Evolutionary conservation across 495 filamentous ascomycete species (phyloP), one percentile per base, ranked within the genome.

Genomic region (Bombardia bombarda): DNA sequence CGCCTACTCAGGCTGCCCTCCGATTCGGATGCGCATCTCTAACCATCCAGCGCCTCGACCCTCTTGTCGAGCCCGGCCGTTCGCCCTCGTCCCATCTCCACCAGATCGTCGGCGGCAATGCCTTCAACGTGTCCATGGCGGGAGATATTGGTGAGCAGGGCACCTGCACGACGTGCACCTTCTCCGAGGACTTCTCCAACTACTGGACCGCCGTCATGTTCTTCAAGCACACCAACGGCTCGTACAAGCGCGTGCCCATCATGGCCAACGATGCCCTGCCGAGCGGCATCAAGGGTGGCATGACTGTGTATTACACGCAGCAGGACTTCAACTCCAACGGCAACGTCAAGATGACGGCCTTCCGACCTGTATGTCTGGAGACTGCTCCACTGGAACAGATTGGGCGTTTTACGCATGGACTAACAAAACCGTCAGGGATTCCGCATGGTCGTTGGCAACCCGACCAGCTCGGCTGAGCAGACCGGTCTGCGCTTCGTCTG

Each of bases 401-500:
- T 39, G 16, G 4, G 17, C 36, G 26, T 26, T 2, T 12, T 39
- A 1, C 25, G 9, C 14, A 39, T n/a, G 13, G 13, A 32, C 7
- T 36, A 20, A n/a, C n/a, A n/a, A n/a, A n/a, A n/a, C n/a, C n/a
- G n/a, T n/a, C 38, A 74, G 71, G 70, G 72, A 28, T 75, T 75
- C 66, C 70, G 72, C 40, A 75, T 75, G 72, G 68, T 67, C 1
- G 68, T 75, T 40, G 70, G 72, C 48, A 65, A 44, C 51, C 67
- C 70, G 31, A 55, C 64, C 25, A 63, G 56, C 12, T 48, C 45
- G 18, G 38, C 57, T 12, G 49, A 58, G 34, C 51, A 51, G 47
- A 46, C 43, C 6, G 72, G 72, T 32, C 66, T 75, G 17, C 57
- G 65, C 21, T 75, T 67, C 53, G 67, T 69, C 32, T 75, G 72